Percentiles rank a stretch among this genome's conserved stretches.
Conservation (phyloP, 495 filamentous ascomycete genomes). For the Hyphodiscus hymeniophilus region DNA sequence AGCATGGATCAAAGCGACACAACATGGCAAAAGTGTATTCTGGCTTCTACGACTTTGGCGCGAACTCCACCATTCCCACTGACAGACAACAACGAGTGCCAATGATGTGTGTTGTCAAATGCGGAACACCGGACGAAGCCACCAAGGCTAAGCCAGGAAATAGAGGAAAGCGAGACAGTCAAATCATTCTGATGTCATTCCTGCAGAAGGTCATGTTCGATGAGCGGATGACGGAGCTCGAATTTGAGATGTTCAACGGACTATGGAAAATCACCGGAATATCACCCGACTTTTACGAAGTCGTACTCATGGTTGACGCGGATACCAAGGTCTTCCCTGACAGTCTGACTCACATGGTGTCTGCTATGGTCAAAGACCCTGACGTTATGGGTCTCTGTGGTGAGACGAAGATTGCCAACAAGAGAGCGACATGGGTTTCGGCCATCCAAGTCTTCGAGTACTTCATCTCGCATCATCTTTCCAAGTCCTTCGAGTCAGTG, state of each 20-base stretch:
- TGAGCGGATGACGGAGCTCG: conserved; percentile 99
- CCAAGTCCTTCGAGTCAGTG: conserved; percentile 92
- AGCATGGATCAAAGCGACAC: conserved; percentile 92
- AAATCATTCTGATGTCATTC: conserved; percentile 99
- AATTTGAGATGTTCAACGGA: conserved; percentile 99
- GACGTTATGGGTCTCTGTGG: conserved; percentile 99
- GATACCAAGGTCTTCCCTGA: conserved; percentile 99
- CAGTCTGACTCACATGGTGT: conserved; percentile 96
- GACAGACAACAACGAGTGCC: conserved; percentile 98
- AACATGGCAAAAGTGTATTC: conserved; percentile 99
- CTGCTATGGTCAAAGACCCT: conserved; percentile 97
- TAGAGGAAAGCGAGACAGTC: conserved; percentile 94
- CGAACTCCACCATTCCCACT: conserved; percentile 62
- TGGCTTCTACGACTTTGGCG: conserved; percentile 95
- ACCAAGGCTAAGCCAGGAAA: conserved; percentile 84
- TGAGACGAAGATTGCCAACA: conserved; percentile 99
- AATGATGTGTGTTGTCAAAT: conserved; percentile 97
- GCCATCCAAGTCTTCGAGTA: conserved; percentile 99
- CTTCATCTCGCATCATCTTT: conserved; percentile 95
- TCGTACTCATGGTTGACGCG: conserved; percentile 97
- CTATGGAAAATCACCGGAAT: conserved; percentile 98
- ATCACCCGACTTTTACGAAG: conserved; percentile 93
- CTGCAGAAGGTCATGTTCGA: conserved; percentile 99
- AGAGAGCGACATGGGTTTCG: conserved; percentile 85
- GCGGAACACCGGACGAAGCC: conserved; percentile 83